Percentiles rank a stretch among this genome's conserved stretches.
Evolutionary conservation across 257 asterid species (phyloP).

Genomic region (Mentha longifolia): DNA sequence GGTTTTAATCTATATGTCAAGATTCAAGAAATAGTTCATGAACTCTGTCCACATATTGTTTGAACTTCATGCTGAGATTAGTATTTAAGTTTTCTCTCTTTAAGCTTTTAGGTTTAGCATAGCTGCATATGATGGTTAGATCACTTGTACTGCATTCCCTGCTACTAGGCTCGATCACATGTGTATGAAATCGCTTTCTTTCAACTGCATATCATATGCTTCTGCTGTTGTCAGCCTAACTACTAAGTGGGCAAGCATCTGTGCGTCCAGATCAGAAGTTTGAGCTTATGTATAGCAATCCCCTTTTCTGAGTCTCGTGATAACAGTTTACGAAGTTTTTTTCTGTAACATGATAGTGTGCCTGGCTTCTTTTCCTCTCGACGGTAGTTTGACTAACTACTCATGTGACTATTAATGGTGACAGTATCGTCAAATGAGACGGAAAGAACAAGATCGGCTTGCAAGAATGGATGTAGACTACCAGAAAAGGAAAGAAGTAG

Average conservation of each 20-base stretch:
- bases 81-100: neutral
- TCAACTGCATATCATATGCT: neutral
- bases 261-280: neutral
- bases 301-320: neutral
- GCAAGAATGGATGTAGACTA: constrained; percentile 91
- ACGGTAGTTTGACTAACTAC: constrained; percentile 12
- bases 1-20: neutral
- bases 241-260: neutral
- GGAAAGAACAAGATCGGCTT: constrained; percentile 94
- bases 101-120: neutral
- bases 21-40: neutral
- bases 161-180: too few species aligned
- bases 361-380: neutral
- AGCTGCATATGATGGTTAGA: neutral
- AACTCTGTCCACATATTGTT: neutral
- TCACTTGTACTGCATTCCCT: too few species aligned
- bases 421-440: constrained; percentile 98
- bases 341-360: neutral
- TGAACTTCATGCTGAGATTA: constrained; percentile 17
- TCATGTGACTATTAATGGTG: constrained; percentile 28
- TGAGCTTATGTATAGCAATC: neutral
- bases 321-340: neutral
- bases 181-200: neutral
- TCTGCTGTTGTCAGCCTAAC: neutral
- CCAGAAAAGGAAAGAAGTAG: constrained; percentile 70